Conservation (phyloP, 371 early-diverging fungal species). For the Lichtheimia ramosa region DNA sequence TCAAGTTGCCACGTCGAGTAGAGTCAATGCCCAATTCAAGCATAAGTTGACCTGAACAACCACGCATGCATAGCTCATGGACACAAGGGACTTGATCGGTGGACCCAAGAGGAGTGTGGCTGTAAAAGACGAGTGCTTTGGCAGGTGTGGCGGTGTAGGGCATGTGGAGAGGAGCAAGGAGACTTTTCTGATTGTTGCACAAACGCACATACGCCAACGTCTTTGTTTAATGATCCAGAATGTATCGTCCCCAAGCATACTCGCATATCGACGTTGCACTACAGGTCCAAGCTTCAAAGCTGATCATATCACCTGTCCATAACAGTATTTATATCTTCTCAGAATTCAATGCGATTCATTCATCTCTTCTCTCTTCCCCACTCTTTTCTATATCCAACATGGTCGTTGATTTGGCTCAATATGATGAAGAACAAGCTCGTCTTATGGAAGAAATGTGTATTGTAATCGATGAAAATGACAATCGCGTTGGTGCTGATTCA, state of each 20-base stretch:
- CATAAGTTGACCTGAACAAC: conserved; percentile 25
- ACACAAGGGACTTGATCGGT: background rate
- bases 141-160: background rate
- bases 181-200: too few relatives aligned
- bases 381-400: conserved; percentile 25
- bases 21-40: conserved; percentile 6
- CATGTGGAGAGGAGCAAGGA: too few relatives aligned
- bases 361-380: conserved; percentile 10
- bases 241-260: too few relatives aligned
- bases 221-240: too few relatives aligned
- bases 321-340: conserved; percentile 2
- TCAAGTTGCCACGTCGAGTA: background rate
- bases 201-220: too few relatives aligned
- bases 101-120: background rate
- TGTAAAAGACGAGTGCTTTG: background rate
- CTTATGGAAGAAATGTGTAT: conserved; percentile 98
- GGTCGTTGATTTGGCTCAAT: conserved; percentile 58
- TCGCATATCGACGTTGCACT: too few relatives aligned
- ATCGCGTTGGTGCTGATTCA: conserved; percentile 78
- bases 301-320: too few relatives aligned
- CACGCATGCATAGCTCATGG: conserved; percentile 13
- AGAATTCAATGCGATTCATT: background rate
- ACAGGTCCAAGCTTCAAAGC: too few relatives aligned
- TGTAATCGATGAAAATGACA: conserved; percentile 85
- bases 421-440: conserved; percentile 87